Base-by-base conservation (phyloP, 108 stramenopile genomes). In the Stephanodiscus triporus region DNA sequence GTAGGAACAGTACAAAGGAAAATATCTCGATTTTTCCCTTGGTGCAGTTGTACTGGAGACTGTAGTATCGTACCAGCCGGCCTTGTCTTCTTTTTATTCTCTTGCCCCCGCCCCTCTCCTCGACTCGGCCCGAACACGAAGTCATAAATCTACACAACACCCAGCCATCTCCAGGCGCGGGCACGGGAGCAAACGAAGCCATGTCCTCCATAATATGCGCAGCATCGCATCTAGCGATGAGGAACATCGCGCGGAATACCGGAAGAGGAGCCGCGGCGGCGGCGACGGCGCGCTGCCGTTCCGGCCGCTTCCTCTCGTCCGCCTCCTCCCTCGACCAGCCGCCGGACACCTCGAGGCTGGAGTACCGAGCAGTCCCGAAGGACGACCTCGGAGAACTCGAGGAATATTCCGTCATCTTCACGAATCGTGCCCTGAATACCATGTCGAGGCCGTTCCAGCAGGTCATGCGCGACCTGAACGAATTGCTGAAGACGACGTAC, bases 361-460 rank as follows among this genome's bases (percentile, higher is more conserved):
- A 48, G 14, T 95, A 88, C 56, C 40, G 43, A 9, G 66, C 83
- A 2, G 79, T 95, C 24, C 85, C 88, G 17, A 91, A 91, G 63
- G 84, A 78, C 53, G 89, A 95, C 48, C 82, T 87, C 73, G 94
- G 94, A 16, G 80, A 82, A 20, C 92, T 70, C 61, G 80, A 85
- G 59, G 95, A 94, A 77, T 96, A 93, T 70, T 92, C 91, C 14
- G 96, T 97, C 8, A 95, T 97, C 60, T 89, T 84, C 74, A 97
- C 96, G 49, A 94, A 97, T 73, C 87, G 96, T 13, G 85, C 93
- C 6, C 80, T 97, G 72, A 97, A 97, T 70, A 71, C 90, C 40
- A 97, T 97, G 96, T 85, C 87, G 43, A 87, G 84, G 75, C 96
- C 96, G 30, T 97, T 97, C 77, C 94, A 95, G 73, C 78, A 83